Base-by-base conservation (phyloP, 768 basidiomycete species). In the Leucogyrophana mollusca region DNA sequence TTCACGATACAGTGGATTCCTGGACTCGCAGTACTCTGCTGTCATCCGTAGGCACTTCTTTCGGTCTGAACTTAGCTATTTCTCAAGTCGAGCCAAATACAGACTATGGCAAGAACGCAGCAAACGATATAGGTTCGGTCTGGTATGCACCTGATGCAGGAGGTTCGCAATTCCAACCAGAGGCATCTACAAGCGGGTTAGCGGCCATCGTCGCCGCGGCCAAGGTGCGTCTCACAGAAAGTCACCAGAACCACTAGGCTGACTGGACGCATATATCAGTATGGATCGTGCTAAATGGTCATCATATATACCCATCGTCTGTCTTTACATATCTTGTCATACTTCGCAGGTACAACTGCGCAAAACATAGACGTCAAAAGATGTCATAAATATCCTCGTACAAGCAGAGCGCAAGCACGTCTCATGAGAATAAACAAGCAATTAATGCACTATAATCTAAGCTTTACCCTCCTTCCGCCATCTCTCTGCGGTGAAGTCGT, bases 401-500 rank as follows among this genome's bases (percentile, higher is more conserved):
- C 52, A 30, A 13, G 6, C 36, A 33, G 43, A 43, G 51, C 49
- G 43, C 13, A 49, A 47, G 51, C 56, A 52, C 9, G 27, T 38
- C 34, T 17, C 27, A 34, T 40, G 27, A 37, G 21, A 18, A 45
- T 13, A 46, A 40, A 39, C 43, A 44, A 33, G 9, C 42, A 51
- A 66, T 60, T 56, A 56, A 48, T 46, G 55, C 49, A 30, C 40
- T 23, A 36, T 54, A 53, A 44, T 34, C 47, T 60, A 67, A 54
- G 46, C 51, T 56, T 40, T 59, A 59, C 41, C 65, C 67, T 11
- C 57, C 56, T 34, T 74, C 72, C 17, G 73, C 76, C 36, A 55
- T 61, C 59, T 78, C 76, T 45, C 76, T 63, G 34, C 73, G 71
- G 53, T 77, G 76, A 32, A 59, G 46, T 32, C 56, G 65, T 18